phyloP scores from a whole-genome alignment of 2,329 filamentous ascomycete genomes.

The Talaromyces pinophilus region DNA sequence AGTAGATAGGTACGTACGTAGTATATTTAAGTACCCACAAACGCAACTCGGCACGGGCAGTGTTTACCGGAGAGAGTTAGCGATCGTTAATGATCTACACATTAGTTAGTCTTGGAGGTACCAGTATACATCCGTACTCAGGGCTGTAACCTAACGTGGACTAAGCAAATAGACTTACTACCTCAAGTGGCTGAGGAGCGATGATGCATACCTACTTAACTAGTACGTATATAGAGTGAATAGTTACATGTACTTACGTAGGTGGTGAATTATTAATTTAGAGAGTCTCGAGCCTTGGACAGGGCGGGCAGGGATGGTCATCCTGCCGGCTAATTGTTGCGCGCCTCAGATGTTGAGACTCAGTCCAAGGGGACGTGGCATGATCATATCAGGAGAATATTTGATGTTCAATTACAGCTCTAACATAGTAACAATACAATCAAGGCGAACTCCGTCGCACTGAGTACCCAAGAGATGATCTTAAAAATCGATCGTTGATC shows the following conservation, averaged over 20 bases:
- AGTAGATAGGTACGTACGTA: too few relatives aligned
- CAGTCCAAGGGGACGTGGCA: background rate
- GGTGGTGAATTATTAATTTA: background rate
- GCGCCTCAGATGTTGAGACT: background rate
- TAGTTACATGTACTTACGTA: background rate
- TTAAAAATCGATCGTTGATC: background rate
- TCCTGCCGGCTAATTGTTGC: background rate
- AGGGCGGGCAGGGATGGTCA: background rate
- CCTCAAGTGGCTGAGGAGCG: too few relatives aligned
- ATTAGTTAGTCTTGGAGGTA: background rate
- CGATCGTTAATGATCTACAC: constrained; percentile 3
- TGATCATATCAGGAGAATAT: background rate
- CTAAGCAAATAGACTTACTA: too few relatives aligned
- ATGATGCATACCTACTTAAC: too few relatives aligned
- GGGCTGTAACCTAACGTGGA: background rate
- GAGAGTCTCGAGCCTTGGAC: background rate
- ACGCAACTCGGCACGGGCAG: background rate
- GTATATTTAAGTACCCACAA: background rate
- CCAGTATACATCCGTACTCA: too few relatives aligned
- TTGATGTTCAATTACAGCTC: background rate
- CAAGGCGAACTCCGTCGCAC: background rate
- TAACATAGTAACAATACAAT: background rate
- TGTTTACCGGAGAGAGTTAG: background rate
- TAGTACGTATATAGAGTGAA: background rate
- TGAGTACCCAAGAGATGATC: background rate